Conservation (phyloP, 2,329 filamentous ascomycete genomes). For the Monilinia laxa region DNA sequence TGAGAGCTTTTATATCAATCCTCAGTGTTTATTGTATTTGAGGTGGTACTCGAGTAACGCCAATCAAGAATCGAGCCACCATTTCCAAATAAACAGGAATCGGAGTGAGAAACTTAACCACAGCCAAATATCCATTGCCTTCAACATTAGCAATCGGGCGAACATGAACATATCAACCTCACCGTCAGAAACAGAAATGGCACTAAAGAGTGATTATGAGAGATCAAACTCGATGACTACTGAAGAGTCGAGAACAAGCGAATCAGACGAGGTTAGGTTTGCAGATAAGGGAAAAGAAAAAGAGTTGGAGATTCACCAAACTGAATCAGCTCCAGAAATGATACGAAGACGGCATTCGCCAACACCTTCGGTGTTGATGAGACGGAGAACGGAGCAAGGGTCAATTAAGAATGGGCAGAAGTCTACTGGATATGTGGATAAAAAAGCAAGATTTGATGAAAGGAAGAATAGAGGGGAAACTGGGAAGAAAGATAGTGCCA, state of each 20-base stretch:
- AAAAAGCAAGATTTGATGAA: background rate
- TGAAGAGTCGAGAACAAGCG: background rate
- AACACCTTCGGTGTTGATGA: constrained; percentile 14
- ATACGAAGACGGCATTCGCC: constrained; percentile 9
- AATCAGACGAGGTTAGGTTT: background rate
- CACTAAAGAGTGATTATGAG: constrained; percentile 13
- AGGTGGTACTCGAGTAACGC: constrained; percentile 2
- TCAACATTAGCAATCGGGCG: background rate
- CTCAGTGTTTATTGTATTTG: background rate
- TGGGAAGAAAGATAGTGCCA: constrained; percentile 12
- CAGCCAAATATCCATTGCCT: background rate
- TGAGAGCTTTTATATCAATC: constrained; percentile 3
- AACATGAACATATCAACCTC: constrained; percentile 6
- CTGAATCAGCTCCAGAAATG: background rate
- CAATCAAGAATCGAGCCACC: background rate
- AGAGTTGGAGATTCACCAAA: constrained; percentile 3
- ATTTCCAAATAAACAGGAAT: background rate
- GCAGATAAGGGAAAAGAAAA: background rate
- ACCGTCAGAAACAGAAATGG: constrained; percentile 6
- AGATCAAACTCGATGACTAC: constrained; percentile 16
- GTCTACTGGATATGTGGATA: constrained; percentile 1
- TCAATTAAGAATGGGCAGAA: background rate
- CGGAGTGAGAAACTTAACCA: background rate
- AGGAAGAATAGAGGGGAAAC: background rate
- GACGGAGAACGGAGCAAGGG: background rate